A percentile compares a stretch with the other conserved stretches of the same genome.
These are phyloP conservation scores for Cornus suecica DNA, from an alignment of 148 eudicot species.

Conservation along the genomic window DNA sequence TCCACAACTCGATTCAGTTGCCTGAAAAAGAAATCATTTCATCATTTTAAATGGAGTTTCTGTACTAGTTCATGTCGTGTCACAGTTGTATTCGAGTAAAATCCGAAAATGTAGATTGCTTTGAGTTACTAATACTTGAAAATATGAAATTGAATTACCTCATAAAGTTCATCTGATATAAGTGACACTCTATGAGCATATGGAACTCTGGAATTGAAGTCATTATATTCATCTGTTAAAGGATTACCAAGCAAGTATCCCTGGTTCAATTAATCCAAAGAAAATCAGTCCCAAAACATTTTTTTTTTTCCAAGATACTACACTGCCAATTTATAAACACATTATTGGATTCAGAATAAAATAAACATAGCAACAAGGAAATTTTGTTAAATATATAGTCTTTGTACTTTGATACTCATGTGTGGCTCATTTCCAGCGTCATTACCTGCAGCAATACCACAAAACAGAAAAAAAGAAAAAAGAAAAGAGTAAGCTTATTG, in stretches of 20 bases:
- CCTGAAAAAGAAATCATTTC: slow-evolving; percentile 10
- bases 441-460: slow-evolving; percentile 15
- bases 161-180: slow-evolving; percentile 25
- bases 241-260: slow-evolving; percentile 38
- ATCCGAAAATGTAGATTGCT: too few species aligned
- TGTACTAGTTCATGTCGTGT: background rate
- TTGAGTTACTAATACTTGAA: too few species aligned
- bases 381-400: background rate
- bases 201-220: slow-evolving; percentile 13
- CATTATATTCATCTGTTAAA: slow-evolving; percentile 4
- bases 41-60: background rate
- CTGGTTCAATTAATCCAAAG: slow-evolving; percentile 12
- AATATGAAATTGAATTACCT: slow-evolving; percentile 15
- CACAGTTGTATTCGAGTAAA: too few species aligned
- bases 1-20: slow-evolving; percentile 9
- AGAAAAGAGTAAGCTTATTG: too few species aligned
- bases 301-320: too few species aligned
- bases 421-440: slow-evolving; percentile 4
- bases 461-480: background rate
- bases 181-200: slow-evolving; percentile 33
- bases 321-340: background rate
- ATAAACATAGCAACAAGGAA: background rate
- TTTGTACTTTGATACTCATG: slow-evolving; percentile 18
- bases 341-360: background rate
- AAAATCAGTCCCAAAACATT: too few species aligned